Evolutionary conservation across 1,284 basidiomycete genomes (phyloP), one percentile per base, ranked within the genome.

Genomic region (Leccinum variabile): DNA sequence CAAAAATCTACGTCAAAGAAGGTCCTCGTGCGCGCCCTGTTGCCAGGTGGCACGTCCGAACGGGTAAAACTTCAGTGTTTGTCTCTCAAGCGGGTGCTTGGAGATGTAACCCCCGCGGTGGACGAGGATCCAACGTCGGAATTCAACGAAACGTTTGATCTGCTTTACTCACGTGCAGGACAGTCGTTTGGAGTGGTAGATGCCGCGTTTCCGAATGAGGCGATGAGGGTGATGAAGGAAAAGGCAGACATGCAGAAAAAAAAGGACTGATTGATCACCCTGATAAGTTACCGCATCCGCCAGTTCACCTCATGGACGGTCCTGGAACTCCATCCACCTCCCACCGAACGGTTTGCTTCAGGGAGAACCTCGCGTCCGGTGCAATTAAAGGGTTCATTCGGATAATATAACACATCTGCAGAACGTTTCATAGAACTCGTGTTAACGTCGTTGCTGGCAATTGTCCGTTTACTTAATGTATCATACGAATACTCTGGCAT

Each of bases 11-110:
- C 63, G 13, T 60, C 63, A 14, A 68, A 62, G 25, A 65, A 61
- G 14, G 30, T 75, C n/a, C 69, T 75, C 35, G 59, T 75, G 16
- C 72, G 72, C 55, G 70, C 74, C n/a, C 65, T 75, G 46, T 64
- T 72, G 13, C 71, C 72, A 8, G 69, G 63, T 7, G 74, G 71
- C 39, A 63, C 63, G 13, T 69, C 68, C 5, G 61, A 67, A 10
- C 75, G 64, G 39, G 67, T 75, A 25, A 73, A 73, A 33, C 57
- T 72, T 30, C 74, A 72, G 37, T 70, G 69, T 32, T 55, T 71
- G 25, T 70, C 73, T 55, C 63, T 72, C 30, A 63, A 62, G 25
- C 61, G 62, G 44, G 14, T 71, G 18, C 50, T 73, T 18, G 61
- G 57, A 50, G 67, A 64, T 41, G 14, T 41, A 53, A 50, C 53